These are phyloP conservation scores for Chenopodium berlandieri DNA, from an alignment of 148 eudicot genomes.

Conservation along the genomic window DNA sequence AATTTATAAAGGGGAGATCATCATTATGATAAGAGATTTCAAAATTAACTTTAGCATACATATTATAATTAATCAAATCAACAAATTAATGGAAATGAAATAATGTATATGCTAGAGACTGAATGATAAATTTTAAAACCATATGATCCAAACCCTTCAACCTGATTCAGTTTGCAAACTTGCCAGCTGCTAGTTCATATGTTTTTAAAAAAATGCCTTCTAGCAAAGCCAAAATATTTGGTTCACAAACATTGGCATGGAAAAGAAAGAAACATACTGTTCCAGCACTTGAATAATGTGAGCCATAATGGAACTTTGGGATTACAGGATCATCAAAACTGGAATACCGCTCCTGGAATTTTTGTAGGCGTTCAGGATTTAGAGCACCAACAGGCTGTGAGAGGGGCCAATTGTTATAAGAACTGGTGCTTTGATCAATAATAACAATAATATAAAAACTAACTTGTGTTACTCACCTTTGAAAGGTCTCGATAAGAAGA, in stretches of 20 bases:
- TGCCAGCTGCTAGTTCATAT: background rate
- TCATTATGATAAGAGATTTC: background rate
- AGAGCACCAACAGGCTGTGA: constrained; percentile 92
- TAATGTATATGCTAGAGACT: background rate
- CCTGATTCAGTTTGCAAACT: background rate
- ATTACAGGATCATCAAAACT: constrained; percentile 89
- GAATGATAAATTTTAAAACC: background rate
- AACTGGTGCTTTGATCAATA: constrained; percentile 6
- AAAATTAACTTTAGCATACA: background rate
- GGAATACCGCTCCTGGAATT: constrained; percentile 92
- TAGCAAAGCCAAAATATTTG: background rate
- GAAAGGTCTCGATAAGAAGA: constrained; percentile 94
- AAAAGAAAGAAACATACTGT: constrained; percentile 50
- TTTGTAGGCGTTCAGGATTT: constrained; percentile 74
- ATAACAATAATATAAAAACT: constrained; percentile 3
- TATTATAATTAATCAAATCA: background rate
- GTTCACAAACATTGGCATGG: background rate
- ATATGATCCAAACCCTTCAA: background rate
- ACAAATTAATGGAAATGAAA: background rate
- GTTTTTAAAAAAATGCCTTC: background rate
- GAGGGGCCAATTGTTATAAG: constrained; percentile 27
- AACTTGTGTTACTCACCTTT: constrained; percentile 48
- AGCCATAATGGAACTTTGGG: constrained; percentile 97
- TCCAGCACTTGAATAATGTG: constrained; percentile 98
- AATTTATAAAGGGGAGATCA: background rate